Evolutionary conservation across 306 rosid species (phyloP), one percentile per base, ranked within the genome.

Genomic region (Oxytropis ochrocephala): DNA sequence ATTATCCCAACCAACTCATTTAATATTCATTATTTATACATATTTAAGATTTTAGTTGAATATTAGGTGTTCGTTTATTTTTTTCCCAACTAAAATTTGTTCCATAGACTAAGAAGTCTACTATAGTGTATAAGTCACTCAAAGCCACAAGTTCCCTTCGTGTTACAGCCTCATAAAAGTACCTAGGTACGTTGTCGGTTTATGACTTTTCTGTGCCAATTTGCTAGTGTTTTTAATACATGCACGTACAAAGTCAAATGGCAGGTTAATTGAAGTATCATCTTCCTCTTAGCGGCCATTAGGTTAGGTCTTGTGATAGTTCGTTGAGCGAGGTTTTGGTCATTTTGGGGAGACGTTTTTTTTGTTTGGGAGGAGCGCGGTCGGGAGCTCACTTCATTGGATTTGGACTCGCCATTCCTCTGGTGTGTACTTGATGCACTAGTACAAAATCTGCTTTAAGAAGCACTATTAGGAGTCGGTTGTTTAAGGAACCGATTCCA

Each of bases 171-270:
- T 27, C 48, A 54, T 64, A 50, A 30, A 73, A 8, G 24, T 27
- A 61, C 75, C 49, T 59, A 36, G 41, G 42, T 38, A 38, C 1
- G 43, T 46, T 52, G 83, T 47, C 73, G 64, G 79, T 79, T 74
- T 79, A 52, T 58, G 42, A 52, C 65, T 67, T 73, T 73, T 67
- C 59, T 69, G 32, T 67, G 71, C 30, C 46, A 42, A 49, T 65
- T 78, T 71, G 69, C 43, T 24, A 12, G 21, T 38, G 43, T 16
- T 1, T 7, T 6, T 39, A 11, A 48, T 2, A n/a, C 4, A 39
- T 57, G 11, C 1, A 36, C 9, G 8, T 3, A 24, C 3, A 50
- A 48, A 66, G 78, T 78, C 78, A 49, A 78, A 59, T 72, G 14
- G 30, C 39, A 64, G 68, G 72, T 77, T 56, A 30, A 48, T 50